Percentiles rank a stretch among this genome's conserved stretches.
These are phyloP conservation scores for Ceratobasidium sp. DNA, from an alignment of 1,284 basidiomycete species.

Conservation along the genomic window DNA sequence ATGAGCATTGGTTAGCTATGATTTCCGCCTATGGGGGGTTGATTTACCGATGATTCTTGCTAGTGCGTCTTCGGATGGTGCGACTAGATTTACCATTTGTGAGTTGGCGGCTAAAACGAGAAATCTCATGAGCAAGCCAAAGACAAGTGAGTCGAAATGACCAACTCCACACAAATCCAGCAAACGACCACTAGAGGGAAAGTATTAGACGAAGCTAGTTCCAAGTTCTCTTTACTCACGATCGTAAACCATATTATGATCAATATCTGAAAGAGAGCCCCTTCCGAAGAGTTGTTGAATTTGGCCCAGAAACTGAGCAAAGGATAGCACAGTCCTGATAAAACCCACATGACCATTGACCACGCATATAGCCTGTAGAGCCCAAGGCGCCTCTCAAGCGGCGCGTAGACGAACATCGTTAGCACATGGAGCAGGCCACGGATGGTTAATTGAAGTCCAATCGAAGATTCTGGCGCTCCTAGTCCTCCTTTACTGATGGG, in stretches of 20 bases:
- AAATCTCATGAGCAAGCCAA: neutral
- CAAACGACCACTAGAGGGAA: slow-evolving; percentile 23
- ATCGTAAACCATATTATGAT: slow-evolving; percentile 25
- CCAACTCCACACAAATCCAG: slow-evolving; percentile 27
- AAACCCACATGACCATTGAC: slow-evolving; percentile 25
- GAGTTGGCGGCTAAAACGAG: slow-evolving; percentile 11
- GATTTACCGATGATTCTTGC: slow-evolving; percentile 27
- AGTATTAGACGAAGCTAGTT: neutral
- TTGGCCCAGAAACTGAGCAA: slow-evolving; percentile 15
- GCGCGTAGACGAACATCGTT: slow-evolving; percentile 19
- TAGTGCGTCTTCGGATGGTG: slow-evolving; percentile 24
- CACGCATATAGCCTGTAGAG: slow-evolving; percentile 33
- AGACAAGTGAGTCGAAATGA: neutral
- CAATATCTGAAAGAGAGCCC: slow-evolving; percentile 12
- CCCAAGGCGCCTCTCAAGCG: slow-evolving; percentile 11
- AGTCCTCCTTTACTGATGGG: slow-evolving; percentile 27
- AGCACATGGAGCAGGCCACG: slow-evolving; percentile 31
- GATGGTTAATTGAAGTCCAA: slow-evolving; percentile 15
- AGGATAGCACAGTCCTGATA: slow-evolving; percentile 8
- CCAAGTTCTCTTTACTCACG: slow-evolving; percentile 1
- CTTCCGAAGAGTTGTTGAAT: slow-evolving; percentile 14
- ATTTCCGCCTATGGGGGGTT: neutral
- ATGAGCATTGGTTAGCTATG: neutral
- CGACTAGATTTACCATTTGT: slow-evolving; percentile 25
- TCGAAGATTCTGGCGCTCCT: slow-evolving; percentile 17